Conservation (phyloP, 192 early-diverging fungal species). For the Backusella psychrophila region DNA sequence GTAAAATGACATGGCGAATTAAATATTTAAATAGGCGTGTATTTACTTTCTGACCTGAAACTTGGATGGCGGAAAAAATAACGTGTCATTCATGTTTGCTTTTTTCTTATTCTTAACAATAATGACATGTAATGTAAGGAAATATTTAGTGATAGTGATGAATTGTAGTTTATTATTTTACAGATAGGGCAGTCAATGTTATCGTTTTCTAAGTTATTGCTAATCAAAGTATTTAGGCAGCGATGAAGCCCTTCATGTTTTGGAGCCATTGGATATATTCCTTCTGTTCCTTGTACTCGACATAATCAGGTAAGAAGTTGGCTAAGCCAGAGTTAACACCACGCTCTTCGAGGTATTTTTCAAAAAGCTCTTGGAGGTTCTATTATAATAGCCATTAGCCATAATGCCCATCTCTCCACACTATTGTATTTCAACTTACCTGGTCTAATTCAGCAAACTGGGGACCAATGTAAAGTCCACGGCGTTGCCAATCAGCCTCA, state of each 20-base stretch:
- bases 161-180: slow-evolving; percentile 9
- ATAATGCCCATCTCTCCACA: background rate
- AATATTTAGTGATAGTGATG: background rate
- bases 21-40: background rate
- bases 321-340: slow-evolving; percentile 78
- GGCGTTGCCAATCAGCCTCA: slow-evolving; percentile 88
- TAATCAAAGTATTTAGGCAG: slow-evolving; percentile 29
- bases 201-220: background rate
- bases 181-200: background rate
- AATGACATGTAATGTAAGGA: background rate
- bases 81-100: background rate
- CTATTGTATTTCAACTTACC: slow-evolving; percentile 12
- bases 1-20: background rate
- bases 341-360: slow-evolving; percentile 83
- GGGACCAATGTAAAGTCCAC: slow-evolving; percentile 87
- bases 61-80: background rate
- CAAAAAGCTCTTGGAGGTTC: slow-evolving; percentile 66
- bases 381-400: slow-evolving; percentile 9
- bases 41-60: slow-evolving; percentile 3
- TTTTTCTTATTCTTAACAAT: background rate
- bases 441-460: slow-evolving; percentile 90
- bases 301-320: slow-evolving; percentile 83
- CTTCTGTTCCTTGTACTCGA: slow-evolving; percentile 92
- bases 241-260: slow-evolving; percentile 75
- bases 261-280: slow-evolving; percentile 91